A percentile compares a stretch with the other conserved stretches of the same genome.
These are phyloP conservation scores for Sesbania bispinosa DNA, from an alignment of 306 rosid species.

Conservation along the genomic window DNA sequence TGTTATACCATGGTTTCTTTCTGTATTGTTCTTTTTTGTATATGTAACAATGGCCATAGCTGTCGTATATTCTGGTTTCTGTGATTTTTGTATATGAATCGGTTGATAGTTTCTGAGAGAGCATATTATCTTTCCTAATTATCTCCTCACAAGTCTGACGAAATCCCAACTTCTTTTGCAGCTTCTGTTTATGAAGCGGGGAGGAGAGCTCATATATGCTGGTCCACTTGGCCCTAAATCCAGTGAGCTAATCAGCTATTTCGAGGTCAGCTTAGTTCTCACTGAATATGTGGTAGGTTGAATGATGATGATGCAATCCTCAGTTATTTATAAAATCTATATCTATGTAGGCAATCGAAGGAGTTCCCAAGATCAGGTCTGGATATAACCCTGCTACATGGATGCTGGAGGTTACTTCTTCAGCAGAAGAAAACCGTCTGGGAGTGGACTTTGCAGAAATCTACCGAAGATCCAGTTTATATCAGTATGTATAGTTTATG, in stretches of 20 bases:
- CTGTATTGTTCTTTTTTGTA: no score
- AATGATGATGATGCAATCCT: constrained; percentile 19
- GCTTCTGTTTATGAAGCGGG: constrained; percentile 97
- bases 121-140: constrained; percentile 5
- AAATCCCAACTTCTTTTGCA: constrained; percentile 42
- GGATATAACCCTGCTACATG: constrained; percentile 95
- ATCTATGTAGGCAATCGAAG: constrained; percentile 72
- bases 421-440: constrained; percentile 75
- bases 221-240: constrained; percentile 97
- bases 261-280: constrained; percentile 61
- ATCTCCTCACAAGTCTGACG: constrained; percentile 12
- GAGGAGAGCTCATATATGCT: constrained; percentile 97
- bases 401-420: constrained; percentile 92
- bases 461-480: constrained; percentile 72
- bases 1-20: no score
- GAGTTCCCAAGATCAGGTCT: constrained; percentile 69
- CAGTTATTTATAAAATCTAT: constrained; percentile 14
- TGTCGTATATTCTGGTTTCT: not conserved
- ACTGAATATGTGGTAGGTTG: constrained; percentile 13
- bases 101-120: not conserved
- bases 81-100: not conserved
- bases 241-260: constrained; percentile 73
- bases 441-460: constrained; percentile 92
- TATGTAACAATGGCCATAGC: no score
- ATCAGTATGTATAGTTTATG: constrained; percentile 55